Conservation (phyloP, 352 stramenopile genomes). For the Phytophthora quininea region DNA sequence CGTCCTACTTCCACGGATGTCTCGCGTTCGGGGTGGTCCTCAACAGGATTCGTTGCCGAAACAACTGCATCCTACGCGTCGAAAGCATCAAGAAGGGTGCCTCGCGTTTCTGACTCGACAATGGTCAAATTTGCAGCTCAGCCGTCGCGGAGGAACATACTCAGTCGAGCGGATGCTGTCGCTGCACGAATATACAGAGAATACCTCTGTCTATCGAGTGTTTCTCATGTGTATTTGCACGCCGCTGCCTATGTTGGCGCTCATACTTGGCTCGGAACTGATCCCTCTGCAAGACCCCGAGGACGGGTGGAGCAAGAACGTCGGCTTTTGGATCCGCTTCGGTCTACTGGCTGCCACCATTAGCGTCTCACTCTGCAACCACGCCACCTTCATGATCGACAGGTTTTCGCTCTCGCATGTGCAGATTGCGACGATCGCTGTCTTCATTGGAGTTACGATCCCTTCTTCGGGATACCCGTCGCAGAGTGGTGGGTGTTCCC, state of each 20-base stretch:
- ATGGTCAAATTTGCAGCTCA: conserved; percentile 1
- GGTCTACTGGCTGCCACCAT: neutral
- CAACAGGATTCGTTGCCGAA: too few species aligned
- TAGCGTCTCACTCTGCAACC: too few species aligned
- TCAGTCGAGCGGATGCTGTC: conserved; percentile 28
- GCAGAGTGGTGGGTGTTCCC: neutral
- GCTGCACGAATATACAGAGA: conserved; percentile 24
- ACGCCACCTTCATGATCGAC: too few species aligned
- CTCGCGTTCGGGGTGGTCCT: too few species aligned
- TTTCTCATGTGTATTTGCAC: conserved; percentile 2
- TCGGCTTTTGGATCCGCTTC: conserved; percentile 6
- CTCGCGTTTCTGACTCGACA: too few species aligned
- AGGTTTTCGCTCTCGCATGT: too few species aligned
- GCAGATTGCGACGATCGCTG: too few species aligned
- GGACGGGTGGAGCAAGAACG: conserved; percentile 1
- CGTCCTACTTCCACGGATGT: too few species aligned
- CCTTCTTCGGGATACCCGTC: neutral
- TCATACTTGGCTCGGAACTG: neutral
- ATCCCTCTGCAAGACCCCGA: conserved; percentile 8
- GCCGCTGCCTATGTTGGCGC: neutral
- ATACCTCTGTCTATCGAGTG: conserved; percentile 2
- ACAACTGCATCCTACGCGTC: too few species aligned
- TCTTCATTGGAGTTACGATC: neutral
- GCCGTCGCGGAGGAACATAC: conserved; percentile 13
- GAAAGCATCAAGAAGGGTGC: too few species aligned